Evolutionary conservation across 306 rosid species (phyloP), one percentile per base, ranked within the genome.

Genomic region (Amphicarpaea edgeworthii): DNA sequence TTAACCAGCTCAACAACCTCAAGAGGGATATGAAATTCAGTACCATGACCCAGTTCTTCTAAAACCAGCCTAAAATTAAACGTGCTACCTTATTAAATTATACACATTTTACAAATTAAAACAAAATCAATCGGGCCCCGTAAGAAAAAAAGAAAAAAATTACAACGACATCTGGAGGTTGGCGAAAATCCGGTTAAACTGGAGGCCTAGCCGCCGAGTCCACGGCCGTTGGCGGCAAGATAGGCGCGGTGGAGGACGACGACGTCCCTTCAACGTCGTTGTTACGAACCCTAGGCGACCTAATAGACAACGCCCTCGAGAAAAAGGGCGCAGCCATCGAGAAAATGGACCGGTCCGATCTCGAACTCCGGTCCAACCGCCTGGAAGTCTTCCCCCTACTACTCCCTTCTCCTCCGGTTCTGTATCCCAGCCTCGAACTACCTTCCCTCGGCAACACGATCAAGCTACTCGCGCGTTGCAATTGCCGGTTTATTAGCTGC

Each of bases 301-400:
- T 83, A 19, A 92, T 42, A 17, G 98, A 92, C 26, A 88, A 79
- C 40, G 86, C 91, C 42, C 93, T 85, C 0, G 81, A 50, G 0
- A 92, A 81, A 76, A 94, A 90, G 19, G 94, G 81, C 3, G 96
- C 92, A 16, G 91, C 75, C 85, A 54, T 83, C 0, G 86, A 55
- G 16, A 89, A 90, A 21, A 82, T 82, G 98, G 97, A 90, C 28
- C 96, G 86, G 69, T 92, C 99, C 8, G 96, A 90, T 71, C 83
- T 95, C 7, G 79, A 49, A 5, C 72, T 51, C 72, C 85, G 85
- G 86, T 90, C 88, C 80, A 89, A 51, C 63, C 87, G 83, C 50
- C 81, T 79, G 12, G 67, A 79, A 53, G 4, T 26, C 68, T 53
- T 87, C 8, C 91, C 93, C 17, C 92, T 62, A 7, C 77, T 82